Percentiles rank a stretch among this genome's conserved stretches.
These are phyloP conservation scores for Chaetothyriales sp. DNA, from an alignment of 2,329 filamentous ascomycete genomes.

Conservation along the genomic window DNA sequence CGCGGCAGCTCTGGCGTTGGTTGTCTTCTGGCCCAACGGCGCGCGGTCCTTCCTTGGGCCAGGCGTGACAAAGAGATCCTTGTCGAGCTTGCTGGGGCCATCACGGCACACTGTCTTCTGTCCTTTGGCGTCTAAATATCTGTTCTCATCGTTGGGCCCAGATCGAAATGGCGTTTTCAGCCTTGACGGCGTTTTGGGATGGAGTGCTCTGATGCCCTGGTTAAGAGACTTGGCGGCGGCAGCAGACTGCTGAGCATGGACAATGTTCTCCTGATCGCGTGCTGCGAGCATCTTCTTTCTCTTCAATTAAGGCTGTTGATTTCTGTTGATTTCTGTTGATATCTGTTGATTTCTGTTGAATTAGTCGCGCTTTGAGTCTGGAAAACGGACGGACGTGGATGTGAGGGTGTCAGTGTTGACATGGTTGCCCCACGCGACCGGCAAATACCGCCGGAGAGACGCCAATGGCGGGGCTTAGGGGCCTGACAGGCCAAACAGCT, in stretches of 20 bases:
- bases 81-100: conserved; percentile 40
- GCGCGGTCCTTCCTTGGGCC: conserved; percentile 54
- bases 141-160: conserved; percentile 75
- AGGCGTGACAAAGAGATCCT: conserved; percentile 63
- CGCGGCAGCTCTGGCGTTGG: conserved; percentile 70
- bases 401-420: conserved; percentile 14
- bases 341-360: neutral
- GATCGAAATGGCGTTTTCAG: conserved; percentile 73
- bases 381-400: neutral
- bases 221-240: conserved; percentile 59
- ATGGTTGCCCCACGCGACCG: conserved; percentile 18
- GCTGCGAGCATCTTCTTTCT: conserved; percentile 58
- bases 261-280: conserved; percentile 77
- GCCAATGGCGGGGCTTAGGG: neutral
- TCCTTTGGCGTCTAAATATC: conserved; percentile 41
- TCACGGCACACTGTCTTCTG: conserved; percentile 47
- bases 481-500: neutral
- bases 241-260: conserved; percentile 58
- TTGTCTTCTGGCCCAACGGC: conserved; percentile 85
- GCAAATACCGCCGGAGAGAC: neutral
- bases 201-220: conserved; percentile 47
- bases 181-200: conserved; percentile 65
- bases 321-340: neutral
- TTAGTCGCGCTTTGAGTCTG: neutral
- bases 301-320: conserved; percentile 8